Percentiles rank a stretch among this genome's conserved stretches.
Evolutionary conservation across 176 grass and related monocot species (phyloP).

Genomic region (Aegilops bicornis): DNA sequence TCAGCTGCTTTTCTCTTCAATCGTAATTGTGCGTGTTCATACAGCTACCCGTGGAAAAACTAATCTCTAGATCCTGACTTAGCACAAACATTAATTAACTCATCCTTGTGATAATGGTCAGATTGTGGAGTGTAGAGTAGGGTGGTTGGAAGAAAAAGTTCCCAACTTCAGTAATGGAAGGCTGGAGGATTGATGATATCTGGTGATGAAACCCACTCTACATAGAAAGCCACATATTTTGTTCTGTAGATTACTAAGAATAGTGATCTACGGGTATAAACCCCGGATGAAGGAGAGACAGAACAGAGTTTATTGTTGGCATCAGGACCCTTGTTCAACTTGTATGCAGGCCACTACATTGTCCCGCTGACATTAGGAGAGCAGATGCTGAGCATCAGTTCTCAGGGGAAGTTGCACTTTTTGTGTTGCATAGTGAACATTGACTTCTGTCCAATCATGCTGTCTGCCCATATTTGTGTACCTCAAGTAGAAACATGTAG

Average conservation of each 20-base stretch:
- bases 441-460: neutral
- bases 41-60: neutral
- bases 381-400: neutral
- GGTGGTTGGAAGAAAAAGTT: neutral
- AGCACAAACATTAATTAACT: neutral
- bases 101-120: neutral
- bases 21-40: neutral
- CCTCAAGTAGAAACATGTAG: neutral
- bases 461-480: neutral
- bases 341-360: neutral
- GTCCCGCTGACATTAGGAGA: neutral
- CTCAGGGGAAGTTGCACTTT: neutral
- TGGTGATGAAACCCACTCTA: neutral
- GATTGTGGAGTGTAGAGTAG: neutral
- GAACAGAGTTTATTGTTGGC: neutral
- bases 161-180: neutral
- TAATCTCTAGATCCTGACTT: neutral
- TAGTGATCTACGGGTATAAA: neutral
- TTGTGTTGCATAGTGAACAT: neutral
- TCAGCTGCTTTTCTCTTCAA: neutral
- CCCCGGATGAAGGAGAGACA: neutral
- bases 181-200: neutral
- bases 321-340: neutral
- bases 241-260: neutral
- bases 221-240: neutral